Conservation (phyloP, 1,284 basidiomycete species). For the Volvariella surrecta region DNA sequence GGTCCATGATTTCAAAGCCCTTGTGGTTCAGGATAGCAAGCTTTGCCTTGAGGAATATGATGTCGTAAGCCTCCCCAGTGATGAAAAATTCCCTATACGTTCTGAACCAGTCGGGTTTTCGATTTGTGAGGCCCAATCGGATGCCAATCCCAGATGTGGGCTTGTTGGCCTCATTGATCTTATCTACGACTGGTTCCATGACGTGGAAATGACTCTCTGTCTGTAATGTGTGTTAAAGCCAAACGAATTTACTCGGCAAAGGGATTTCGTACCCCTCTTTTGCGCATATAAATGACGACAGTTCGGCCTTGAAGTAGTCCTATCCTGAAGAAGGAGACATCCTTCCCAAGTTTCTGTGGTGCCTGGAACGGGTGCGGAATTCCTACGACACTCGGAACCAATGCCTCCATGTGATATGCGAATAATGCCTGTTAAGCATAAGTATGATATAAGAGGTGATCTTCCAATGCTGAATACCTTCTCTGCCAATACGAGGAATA, state of each 20-base stretch:
- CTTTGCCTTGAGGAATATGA: constrained; percentile 88
- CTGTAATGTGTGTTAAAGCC: constrained; percentile 16
- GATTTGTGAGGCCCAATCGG: constrained; percentile 68
- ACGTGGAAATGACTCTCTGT: constrained; percentile 90
- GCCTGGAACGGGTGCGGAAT: constrained; percentile 56
- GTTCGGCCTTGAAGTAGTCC: constrained; percentile 82
- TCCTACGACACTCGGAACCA: constrained; percentile 77
- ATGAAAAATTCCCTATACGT: constrained; percentile 86
- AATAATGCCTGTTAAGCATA: constrained; percentile 50
- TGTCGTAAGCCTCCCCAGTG: constrained; percentile 80
- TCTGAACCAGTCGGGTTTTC: constrained; percentile 88
- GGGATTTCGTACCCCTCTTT: constrained; percentile 74
- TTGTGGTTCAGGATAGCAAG: constrained; percentile 87
- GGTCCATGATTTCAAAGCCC: constrained; percentile 94
- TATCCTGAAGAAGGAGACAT: constrained; percentile 93
- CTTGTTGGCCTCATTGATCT: constrained; percentile 70
- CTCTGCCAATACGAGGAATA: constrained; percentile 90
- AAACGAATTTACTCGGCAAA: constrained; percentile 1
- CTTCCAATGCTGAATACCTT: constrained; percentile 40
- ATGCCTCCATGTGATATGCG: constrained; percentile 90
- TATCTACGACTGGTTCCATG: constrained; percentile 83
- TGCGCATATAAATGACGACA: constrained; percentile 92
- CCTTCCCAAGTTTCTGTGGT: constrained; percentile 80
- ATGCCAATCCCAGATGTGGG: constrained; percentile 63
- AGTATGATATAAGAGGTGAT: constrained; percentile 1